Evolutionary conservation across 2,329 filamentous ascomycete species (phyloP).

Genomic region (Coniochaeta ligniaria): DNA sequence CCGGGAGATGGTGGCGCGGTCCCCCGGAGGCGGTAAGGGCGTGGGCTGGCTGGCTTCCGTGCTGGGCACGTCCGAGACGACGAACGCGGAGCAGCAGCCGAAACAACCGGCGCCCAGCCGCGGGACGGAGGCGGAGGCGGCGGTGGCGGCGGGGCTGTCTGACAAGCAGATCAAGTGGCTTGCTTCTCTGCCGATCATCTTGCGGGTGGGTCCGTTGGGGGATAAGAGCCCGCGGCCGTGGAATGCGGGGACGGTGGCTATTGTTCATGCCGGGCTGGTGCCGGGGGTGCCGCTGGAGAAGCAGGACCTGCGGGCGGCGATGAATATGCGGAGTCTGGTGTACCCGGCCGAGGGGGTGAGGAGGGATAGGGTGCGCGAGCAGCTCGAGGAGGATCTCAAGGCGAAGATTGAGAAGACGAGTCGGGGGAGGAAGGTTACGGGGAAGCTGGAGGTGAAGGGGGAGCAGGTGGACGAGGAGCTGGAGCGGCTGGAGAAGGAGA

Average conservation of each 20-base stretch:
- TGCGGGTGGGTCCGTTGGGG: conserved; percentile 55
- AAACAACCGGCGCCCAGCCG: background rate
- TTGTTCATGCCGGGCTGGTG: conserved; percentile 82
- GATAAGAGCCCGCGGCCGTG: conserved; percentile 23
- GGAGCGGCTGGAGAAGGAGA: conserved; percentile 2
- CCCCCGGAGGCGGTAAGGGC: conserved; percentile 6
- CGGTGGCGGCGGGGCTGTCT: background rate
- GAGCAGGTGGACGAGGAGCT: conserved; percentile 13
- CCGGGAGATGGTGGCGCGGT: background rate
- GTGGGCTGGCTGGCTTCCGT: background rate
- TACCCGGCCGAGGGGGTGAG: conserved; percentile 49
- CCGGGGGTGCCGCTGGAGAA: conserved; percentile 63
- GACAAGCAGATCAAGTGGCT: conserved; percentile 62
- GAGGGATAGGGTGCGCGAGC: conserved; percentile 17
- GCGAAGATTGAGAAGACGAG: conserved; percentile 5
- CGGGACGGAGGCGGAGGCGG: background rate
- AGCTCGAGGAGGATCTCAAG: conserved; percentile 26
- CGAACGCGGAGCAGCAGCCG: background rate
- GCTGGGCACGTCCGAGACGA: background rate
- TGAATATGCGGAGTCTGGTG: conserved; percentile 85
- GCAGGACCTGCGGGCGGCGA: conserved; percentile 73
- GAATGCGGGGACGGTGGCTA: conserved; percentile 45
- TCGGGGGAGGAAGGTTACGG: conserved; percentile 8
- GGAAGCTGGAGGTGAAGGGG: conserved; percentile 8
- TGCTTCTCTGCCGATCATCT: conserved; percentile 65